Base-by-base conservation (phyloP, 78 protist species). In the Bigelowiella natans region DNA sequence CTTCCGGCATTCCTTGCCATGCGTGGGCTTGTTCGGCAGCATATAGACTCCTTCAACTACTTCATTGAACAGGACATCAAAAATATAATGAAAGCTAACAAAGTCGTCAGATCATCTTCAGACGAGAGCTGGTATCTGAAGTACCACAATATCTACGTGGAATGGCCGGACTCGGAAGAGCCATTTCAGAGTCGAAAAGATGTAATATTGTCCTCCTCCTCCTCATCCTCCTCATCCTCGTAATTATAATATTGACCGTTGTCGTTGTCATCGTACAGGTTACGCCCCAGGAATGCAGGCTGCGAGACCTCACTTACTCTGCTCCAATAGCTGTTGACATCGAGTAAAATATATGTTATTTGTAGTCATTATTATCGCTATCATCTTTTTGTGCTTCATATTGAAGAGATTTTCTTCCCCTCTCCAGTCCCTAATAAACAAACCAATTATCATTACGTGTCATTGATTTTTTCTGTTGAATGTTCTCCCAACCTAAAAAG, bases 301-400 rank as follows among this genome's bases (percentile, higher is more conserved):
- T 98, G 31, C 93, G 99, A 11, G 99, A 97, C 93, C 86, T 97
- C 94, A 98, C 99, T 0, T 99, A 99, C 92, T 40, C 97, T 0
- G 99, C 99, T 11, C 97, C 95, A 18, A 95, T 99, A 38, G 28
- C 11, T 0, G 99, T 96, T 3, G 95, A 97, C 90, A 31, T 99
- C 2, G 96, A 92, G 90, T 98, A 97, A 51, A 26, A 51, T 18
- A 51, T 26, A 7, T 51, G 7, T 51, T 26, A 51, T 7, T 51
- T 18, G 73, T 51, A 7, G 34, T 26, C 73, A 51, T 51, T 7
- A 51, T 26, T 7, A 51, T 51, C n/a, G n/a, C n/a, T n/a, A n/a
- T n/a, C n/a, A n/a, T n/a, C n/a, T n/a, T n/a, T 26, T 51, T 7
- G 7, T 51, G 18, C 73, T 18, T 51, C 73, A 51, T 18, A 51